Base-by-base conservation (phyloP, 176 grass and related monocot genomes). In the Avena sativa region DNA sequence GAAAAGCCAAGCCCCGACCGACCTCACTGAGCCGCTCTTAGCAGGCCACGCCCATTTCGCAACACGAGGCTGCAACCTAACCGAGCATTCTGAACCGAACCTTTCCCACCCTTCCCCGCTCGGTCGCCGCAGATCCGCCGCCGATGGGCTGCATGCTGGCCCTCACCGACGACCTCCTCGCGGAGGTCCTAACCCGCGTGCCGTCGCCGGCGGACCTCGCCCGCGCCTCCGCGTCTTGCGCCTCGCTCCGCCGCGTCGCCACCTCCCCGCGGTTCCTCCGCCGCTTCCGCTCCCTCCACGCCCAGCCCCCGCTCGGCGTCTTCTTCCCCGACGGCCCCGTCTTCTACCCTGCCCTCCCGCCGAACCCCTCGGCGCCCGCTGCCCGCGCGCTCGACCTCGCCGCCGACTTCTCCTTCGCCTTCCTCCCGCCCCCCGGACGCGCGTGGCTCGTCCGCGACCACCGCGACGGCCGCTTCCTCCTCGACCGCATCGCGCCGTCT, bases 391-490 rank as follows among this genome's bases (percentile, higher is more conserved):
- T 73, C 63, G 55, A 20, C 44, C 55, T 25, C 30, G 82, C 87
- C 16, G 43, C 81, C 6, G 87, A 89, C 55, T 84, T 89, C 43
- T 79, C 65, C 53, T 89, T 90, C 64, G 8, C 53, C 44, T 90
- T 90, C 84, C 89, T 87, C 46, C 84, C 64, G 44, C 1, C 44
- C 28, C 53, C 84, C 4, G 13, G 14, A 17, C 12, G 47, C 46
- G 43, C 48, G 2, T 90, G 89, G 89, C 84, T 90, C 63, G 53
- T 90, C 44, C 89, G 89, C 21, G 89, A 83, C 84, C 26, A 50
- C 79, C 72, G 84, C 36, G 55, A 83, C 73, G 64, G 62, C 30
- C 63, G 84, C 5, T 87, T 83, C 56, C 79, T 90, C 65, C 79
- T 90, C 32, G 89, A 90, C 73, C 84, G 73, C 73, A 32, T 47